phyloP scores from a whole-genome alignment of 2,329 filamentous ascomycete species.

The Fusarium sp. region DNA sequence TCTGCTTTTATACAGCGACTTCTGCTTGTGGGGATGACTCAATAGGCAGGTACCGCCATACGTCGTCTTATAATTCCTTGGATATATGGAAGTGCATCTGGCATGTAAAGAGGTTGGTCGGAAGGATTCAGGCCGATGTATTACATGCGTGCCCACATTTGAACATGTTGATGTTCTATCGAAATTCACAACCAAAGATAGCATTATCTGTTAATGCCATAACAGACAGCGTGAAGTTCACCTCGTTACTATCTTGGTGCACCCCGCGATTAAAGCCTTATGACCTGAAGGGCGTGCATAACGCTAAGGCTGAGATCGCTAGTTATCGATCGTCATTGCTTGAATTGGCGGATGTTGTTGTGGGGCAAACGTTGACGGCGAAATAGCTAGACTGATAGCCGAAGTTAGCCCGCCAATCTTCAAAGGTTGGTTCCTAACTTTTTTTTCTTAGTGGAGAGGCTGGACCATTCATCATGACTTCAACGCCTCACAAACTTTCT shows the following conservation, averaged over 20 bases:
- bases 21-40: neutral
- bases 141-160: neutral
- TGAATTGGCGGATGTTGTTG: neutral
- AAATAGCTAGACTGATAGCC: constrained; percentile 28
- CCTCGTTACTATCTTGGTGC: neutral
- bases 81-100: neutral
- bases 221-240: neutral
- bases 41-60: neutral
- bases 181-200: no score
- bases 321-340: neutral
- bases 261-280: neutral
- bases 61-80: neutral
- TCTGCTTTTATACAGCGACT: constrained; percentile 1
- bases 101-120: neutral
- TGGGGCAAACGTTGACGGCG: neutral
- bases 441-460: constrained; percentile 20
- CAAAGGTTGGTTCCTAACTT: constrained; percentile 13
- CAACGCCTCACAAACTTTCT: constrained; percentile 18
- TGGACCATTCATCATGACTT: constrained; percentile 23
- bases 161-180: neutral
- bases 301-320: constrained; percentile 10
- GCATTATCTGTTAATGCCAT: neutral
- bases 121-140: neutral
- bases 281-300: constrained; percentile 22
- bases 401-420: constrained; percentile 37